Base-by-base conservation (phyloP, 805 yeast species). In the Ogataea degrootiae region DNA sequence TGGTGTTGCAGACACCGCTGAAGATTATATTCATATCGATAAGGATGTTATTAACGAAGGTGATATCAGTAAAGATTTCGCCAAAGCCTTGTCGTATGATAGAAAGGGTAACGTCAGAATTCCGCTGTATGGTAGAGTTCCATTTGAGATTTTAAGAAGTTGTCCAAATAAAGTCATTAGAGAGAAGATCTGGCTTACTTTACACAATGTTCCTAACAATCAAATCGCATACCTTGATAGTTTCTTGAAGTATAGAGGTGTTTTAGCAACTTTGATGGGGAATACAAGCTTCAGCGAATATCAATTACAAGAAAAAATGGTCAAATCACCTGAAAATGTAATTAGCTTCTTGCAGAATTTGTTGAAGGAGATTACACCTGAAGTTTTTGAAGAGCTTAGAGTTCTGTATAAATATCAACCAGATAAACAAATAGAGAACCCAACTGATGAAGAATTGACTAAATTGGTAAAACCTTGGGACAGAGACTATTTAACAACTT, bases 241-340 rank as follows among this genome's bases (percentile, higher is more conserved):
- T 33, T 70, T 94, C 53, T 63, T 92, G 34, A 74, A 75, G 45
- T 76, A 80, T 51, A 72, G 99, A 47, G 85, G 85, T 3, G 69
- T 79, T 1, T 67, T 94, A 34, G 90, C 98, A 0, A 72, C 73
- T 41, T 71, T 88, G 67, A 72, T 92, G 70, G 92, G 95, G 0
- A 79, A 79, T 59, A 56, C 68, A 21, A 81, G 85, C 34, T 94
- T 72, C 66, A 80, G 92, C 0, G 83, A 85, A 37, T 91, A 94
- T 61, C 95, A 88, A 60, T 69, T 94, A 34, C 81, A 80, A 50
- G 96, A 89, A 51, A 94, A 94, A 63, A 87, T 94, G 96, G 96
- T 96, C 8, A 82, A 82, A 51, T 75, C 68, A 9, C 95, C 97
- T 0, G 80, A 79, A 36, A 82, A 87, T 57, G 99, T 91, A 2